These are phyloP conservation scores for Tetrapisispora pingtungensis DNA, from an alignment of 805 yeast species.

Conservation along the genomic window DNA sequence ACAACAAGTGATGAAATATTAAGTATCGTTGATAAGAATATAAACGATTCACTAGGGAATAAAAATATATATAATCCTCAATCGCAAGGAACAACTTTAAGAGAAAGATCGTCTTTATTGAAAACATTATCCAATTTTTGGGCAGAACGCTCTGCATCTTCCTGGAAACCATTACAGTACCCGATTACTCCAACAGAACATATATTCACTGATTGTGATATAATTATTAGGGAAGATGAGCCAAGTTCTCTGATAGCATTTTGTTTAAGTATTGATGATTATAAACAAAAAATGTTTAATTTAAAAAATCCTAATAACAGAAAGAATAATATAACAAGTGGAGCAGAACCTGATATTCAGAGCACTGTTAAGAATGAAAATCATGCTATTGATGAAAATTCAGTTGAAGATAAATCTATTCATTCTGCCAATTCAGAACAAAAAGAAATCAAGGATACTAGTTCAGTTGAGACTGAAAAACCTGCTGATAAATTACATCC, in stretches of 20 bases:
- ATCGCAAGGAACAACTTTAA: neutral
- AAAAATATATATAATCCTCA: neutral
- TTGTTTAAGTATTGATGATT: conserved; percentile 79
- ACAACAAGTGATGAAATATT: too few relatives aligned
- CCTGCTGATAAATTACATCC: neutral
- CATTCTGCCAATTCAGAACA: neutral
- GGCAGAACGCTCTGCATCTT: conserved; percentile 93
- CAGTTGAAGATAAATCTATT: neutral
- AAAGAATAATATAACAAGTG: neutral
- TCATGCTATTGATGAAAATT: neutral
- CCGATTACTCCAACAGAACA: conserved; percentile 76
- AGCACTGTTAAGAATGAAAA: neutral
- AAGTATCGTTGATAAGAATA: too few relatives aligned
- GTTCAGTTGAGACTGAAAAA: neutral
- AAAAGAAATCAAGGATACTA: neutral
- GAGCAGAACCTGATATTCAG: neutral
- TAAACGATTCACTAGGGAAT: too few relatives aligned
- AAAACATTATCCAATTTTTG: conserved; percentile 83
- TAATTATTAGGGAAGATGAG: conserved; percentile 90
- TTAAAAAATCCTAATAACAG: neutral
- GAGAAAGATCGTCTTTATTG: conserved; percentile 65
- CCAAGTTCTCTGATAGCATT: conserved; percentile 92
- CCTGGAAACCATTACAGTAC: conserved; percentile 87
- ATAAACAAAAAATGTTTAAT: conserved; percentile 49
- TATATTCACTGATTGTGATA: conserved; percentile 86